A percentile compares a stretch with the other conserved stretches of the same genome.
phyloP scores from a whole-genome alignment of 2,329 filamentous ascomycete species.

The Epichloe hybrida region DNA sequence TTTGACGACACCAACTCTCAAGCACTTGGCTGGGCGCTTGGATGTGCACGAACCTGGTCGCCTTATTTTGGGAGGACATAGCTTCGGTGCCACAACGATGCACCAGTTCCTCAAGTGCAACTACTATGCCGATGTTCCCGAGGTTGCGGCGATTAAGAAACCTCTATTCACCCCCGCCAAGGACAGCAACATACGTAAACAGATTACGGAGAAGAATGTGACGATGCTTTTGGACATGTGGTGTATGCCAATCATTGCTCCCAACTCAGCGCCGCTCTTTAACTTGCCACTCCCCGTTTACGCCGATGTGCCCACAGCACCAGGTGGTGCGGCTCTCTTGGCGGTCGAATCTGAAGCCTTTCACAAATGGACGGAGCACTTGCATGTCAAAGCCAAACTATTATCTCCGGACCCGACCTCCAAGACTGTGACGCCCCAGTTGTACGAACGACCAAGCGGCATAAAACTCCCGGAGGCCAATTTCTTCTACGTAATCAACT shows the following conservation, averaged over 20 bases:
- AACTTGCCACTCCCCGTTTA: constrained; percentile 64
- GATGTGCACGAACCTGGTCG: constrained; percentile 58
- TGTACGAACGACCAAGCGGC: constrained; percentile 29
- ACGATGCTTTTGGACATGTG: constrained; percentile 67
- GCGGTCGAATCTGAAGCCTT: constrained; percentile 66
- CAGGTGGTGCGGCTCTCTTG: constrained; percentile 47
- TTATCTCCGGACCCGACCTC: constrained; percentile 43
- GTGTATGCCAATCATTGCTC: constrained; percentile 58
- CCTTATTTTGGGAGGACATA: constrained; percentile 67
- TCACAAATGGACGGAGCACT: constrained; percentile 62
- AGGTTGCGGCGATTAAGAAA: constrained; percentile 32
- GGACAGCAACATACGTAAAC: constrained; percentile 42
- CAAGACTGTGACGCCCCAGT: constrained; percentile 24
- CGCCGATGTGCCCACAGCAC: constrained; percentile 31
- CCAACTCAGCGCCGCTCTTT: constrained; percentile 49
- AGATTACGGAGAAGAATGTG: constrained; percentile 55
- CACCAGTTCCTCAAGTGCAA: constrained; percentile 69
- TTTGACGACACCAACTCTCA: constrained; percentile 33
- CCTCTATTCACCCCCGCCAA: constrained; percentile 48
- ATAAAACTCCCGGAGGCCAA: constrained; percentile 39
- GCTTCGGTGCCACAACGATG: constrained; percentile 63
- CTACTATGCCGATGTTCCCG: constrained; percentile 46
- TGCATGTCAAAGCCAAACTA: constrained; percentile 52
- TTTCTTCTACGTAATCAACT: constrained; percentile 60
- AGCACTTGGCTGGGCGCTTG: constrained; percentile 46